A percentile compares a stretch with the other conserved stretches of the same genome.
phyloP scores from a whole-genome alignment of 495 filamentous ascomycete species.

The Penicillium daleae region DNA sequence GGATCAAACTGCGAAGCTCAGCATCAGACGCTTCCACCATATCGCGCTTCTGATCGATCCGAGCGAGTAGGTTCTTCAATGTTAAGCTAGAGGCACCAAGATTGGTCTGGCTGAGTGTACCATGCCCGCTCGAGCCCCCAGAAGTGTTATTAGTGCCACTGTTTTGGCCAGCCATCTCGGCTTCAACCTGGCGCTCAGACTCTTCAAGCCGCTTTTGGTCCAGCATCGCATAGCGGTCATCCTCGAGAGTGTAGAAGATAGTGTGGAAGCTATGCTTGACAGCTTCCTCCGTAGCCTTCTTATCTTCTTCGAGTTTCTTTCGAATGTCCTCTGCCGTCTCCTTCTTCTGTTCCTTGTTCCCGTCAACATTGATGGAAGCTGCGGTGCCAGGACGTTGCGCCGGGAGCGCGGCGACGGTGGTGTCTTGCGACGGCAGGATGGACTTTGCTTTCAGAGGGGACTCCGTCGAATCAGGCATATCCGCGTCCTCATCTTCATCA shows the following conservation, averaged over 20 bases:
- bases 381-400: constrained; percentile 36
- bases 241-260: constrained; percentile 91
- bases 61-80: constrained; percentile 91
- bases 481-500: constrained; percentile 81
- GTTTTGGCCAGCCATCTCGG: constrained; percentile 79
- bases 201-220: constrained; percentile 98
- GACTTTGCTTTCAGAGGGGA: constrained; percentile 67
- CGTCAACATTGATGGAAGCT: constrained; percentile 33
- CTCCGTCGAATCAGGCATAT: constrained; percentile 55
- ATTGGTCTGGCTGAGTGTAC: constrained; percentile 89
- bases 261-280: constrained; percentile 89
- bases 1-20: constrained; percentile 88
- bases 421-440: constrained; percentile 43
- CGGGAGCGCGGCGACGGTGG: constrained; percentile 32
- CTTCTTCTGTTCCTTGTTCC: constrained; percentile 52
- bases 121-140: constrained; percentile 63
- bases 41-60: constrained; percentile 89
- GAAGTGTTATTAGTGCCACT: constrained; percentile 51
- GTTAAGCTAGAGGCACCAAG: constrained; percentile 96
- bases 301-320: constrained; percentile 91
- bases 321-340: constrained; percentile 82
- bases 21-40: constrained; percentile 88
- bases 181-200: constrained; percentile 92
- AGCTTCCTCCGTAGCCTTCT: constrained; percentile 88
- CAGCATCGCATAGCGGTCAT: constrained; percentile 92